Conservation (phyloP, 2,329 filamentous ascomycete species). For the Diaporthe caulivora region DNA sequence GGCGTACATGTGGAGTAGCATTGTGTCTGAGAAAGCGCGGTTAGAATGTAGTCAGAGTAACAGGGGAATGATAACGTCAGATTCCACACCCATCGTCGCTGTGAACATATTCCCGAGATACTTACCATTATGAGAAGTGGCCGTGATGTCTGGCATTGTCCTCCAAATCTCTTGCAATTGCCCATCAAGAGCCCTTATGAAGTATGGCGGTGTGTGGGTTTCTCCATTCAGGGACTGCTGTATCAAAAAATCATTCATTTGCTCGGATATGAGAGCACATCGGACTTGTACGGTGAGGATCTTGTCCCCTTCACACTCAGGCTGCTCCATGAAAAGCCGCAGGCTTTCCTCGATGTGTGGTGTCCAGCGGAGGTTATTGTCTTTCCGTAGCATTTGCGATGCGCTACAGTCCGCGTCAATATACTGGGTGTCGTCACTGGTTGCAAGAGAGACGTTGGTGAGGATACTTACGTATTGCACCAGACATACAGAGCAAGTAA, state of each 20-base stretch:
- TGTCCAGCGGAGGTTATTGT: constrained; percentile 68
- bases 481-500: constrained; percentile 62
- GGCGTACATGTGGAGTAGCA: constrained; percentile 51
- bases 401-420: constrained; percentile 38
- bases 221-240: constrained; percentile 33
- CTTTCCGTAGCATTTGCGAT: constrained; percentile 54
- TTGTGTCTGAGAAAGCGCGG: constrained; percentile 46
- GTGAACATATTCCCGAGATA: neutral
- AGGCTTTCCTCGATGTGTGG: constrained; percentile 70
- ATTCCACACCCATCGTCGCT: neutral
- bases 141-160: constrained; percentile 41
- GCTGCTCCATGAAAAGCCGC: constrained; percentile 56
- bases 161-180: constrained; percentile 45
- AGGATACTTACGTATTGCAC: constrained; percentile 50
- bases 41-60: neutral
- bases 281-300: constrained; percentile 58
- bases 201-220: constrained; percentile 42
- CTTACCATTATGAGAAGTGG: constrained; percentile 43
- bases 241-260: constrained; percentile 40
- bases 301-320: constrained; percentile 62
- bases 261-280: constrained; percentile 55
- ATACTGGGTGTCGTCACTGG: neutral
- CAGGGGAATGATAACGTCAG: neutral
- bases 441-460: neutral
- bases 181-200: constrained; percentile 43